Evolutionary conservation across 495 filamentous ascomycete genomes (phyloP).

Genomic region (Poronia punctata): DNA sequence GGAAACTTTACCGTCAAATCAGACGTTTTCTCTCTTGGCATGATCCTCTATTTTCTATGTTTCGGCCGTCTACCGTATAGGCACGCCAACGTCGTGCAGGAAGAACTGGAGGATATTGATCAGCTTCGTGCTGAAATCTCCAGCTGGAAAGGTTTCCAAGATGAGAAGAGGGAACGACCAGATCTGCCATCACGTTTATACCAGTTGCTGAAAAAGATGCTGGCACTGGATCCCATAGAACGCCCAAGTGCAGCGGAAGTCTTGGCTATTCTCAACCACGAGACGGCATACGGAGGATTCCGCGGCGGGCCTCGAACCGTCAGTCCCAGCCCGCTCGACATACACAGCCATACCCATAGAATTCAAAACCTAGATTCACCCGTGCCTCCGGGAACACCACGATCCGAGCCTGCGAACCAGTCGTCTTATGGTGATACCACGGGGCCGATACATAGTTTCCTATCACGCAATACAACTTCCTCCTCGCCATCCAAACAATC

Average conservation of each 20-base stretch:
- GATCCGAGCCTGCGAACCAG: slow-evolving; percentile 35
- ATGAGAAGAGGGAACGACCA: slow-evolving; percentile 60
- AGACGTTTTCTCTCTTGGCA: slow-evolving; percentile 92
- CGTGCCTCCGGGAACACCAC: slow-evolving; percentile 35
- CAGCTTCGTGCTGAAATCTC: slow-evolving; percentile 79
- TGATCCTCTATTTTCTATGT: slow-evolving; percentile 98
- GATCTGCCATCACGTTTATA: slow-evolving; percentile 88
- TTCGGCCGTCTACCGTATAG: slow-evolving; percentile 83
- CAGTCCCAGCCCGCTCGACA: slow-evolving; percentile 21
- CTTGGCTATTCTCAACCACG: slow-evolving; percentile 67
- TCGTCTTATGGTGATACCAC: slow-evolving; percentile 7
- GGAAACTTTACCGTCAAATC: slow-evolving; percentile 95
- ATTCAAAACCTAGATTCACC: slow-evolving; percentile 54
- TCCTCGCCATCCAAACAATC: slow-evolving; percentile 18
- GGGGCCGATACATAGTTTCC: slow-evolving; percentile 16
- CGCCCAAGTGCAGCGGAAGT: slow-evolving; percentile 86
- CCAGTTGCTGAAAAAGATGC: slow-evolving; percentile 68
- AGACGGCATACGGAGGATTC: slow-evolving; percentile 37
- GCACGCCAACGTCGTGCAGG: slow-evolving; percentile 74
- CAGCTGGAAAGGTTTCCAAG: slow-evolving; percentile 78
- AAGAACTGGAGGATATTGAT: slow-evolving; percentile 93
- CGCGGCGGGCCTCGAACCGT: slow-evolving; percentile 24
- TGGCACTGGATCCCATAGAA: slow-evolving; percentile 68
- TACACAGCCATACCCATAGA: slow-evolving; percentile 38
- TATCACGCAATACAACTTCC: slow-evolving; percentile 27